These are phyloP conservation scores for Fusarium denticulatum DNA, from an alignment of 2,329 filamentous ascomycete genomes.

Conservation along the genomic window DNA sequence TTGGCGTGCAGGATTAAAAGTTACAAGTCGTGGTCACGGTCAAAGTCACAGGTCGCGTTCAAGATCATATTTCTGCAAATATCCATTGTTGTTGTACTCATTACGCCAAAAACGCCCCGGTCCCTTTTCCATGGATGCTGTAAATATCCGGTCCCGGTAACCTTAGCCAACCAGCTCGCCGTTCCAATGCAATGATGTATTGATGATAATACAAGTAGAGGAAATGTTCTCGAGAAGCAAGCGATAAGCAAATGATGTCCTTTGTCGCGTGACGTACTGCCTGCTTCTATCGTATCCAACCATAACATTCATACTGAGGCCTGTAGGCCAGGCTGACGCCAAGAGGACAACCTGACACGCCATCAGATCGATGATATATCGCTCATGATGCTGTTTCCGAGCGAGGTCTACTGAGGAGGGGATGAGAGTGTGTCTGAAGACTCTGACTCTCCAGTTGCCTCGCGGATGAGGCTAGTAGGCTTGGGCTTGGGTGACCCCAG, in stretches of 20 bases:
- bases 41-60: conserved; percentile 4
- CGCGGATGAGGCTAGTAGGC: conserved; percentile 52
- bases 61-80: conserved; percentile 19
- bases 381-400: not conserved
- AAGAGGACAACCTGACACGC: not conserved
- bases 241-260: conserved; percentile 21
- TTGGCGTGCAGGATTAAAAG: conserved; percentile 35
- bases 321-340: not conserved
- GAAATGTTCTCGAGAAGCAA: conserved; percentile 22
- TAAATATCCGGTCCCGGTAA: conserved; percentile 41
- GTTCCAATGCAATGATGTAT: conserved; percentile 42
- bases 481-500: conserved; percentile 61
- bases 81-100: conserved; percentile 40
- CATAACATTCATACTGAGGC: conserved; percentile 6
- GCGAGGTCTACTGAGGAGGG: conserved; percentile 51
- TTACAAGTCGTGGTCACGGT: not conserved
- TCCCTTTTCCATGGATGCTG: conserved; percentile 44
- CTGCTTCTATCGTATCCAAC: conserved; percentile 45
- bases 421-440: conserved; percentile 67
- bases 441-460: conserved; percentile 64
- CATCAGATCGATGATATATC: not conserved
- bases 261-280: conserved; percentile 25
- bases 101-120: conserved; percentile 44
- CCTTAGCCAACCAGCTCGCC: conserved; percentile 40
- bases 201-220: conserved; percentile 41